A percentile compares a stretch with the other conserved stretches of the same genome.
These are phyloP conservation scores for Berberis thunbergii DNA, from an alignment of 164 flowering plant species.

Conservation along the genomic window DNA sequence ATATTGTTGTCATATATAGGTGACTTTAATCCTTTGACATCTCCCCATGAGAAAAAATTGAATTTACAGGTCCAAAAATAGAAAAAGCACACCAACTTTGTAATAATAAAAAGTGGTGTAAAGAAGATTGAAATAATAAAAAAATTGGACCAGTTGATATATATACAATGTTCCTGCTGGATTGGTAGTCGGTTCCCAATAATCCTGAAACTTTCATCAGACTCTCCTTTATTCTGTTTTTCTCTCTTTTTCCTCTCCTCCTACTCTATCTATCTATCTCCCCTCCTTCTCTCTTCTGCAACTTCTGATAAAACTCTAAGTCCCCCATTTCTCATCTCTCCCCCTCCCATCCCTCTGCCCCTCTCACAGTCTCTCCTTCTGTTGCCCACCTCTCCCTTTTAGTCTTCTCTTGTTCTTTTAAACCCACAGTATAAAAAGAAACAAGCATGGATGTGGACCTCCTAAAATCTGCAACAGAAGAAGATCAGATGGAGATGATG, in stretches of 20 bases:
- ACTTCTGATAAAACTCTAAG: slow-evolving; percentile 11
- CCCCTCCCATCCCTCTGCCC: slow-evolving; percentile 13
- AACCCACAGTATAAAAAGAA: background rate
- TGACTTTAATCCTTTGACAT: too few relatives aligned
- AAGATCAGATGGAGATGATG: slow-evolving; percentile 47
- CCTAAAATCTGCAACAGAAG: slow-evolving; percentile 19
- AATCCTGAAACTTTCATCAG: background rate
- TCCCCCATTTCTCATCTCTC: slow-evolving; percentile 8
- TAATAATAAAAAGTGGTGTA: background rate
- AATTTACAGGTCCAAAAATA: background rate
- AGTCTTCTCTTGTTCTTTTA: background rate
- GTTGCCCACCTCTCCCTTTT: slow-evolving; percentile 1
- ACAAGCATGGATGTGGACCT: slow-evolving; percentile 18
- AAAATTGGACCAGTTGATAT: slow-evolving; percentile 9
- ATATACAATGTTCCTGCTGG: slow-evolving; percentile 12
- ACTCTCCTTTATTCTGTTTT: background rate
- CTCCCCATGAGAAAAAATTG: background rate
- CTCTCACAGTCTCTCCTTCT: background rate
- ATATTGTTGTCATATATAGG: too few relatives aligned
- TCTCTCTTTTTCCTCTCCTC: background rate
- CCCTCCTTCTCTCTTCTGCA: slow-evolving; percentile 3
- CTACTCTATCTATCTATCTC: background rate
- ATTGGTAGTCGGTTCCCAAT: slow-evolving; percentile 16
- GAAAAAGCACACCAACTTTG: slow-evolving; percentile 4
- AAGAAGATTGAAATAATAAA: slow-evolving; percentile 4